Percentiles rank a stretch among this genome's conserved stretches.
Conservation (phyloP, 2,329 filamentous ascomycete genomes). For the Trichoderma cornu-damae region DNA sequence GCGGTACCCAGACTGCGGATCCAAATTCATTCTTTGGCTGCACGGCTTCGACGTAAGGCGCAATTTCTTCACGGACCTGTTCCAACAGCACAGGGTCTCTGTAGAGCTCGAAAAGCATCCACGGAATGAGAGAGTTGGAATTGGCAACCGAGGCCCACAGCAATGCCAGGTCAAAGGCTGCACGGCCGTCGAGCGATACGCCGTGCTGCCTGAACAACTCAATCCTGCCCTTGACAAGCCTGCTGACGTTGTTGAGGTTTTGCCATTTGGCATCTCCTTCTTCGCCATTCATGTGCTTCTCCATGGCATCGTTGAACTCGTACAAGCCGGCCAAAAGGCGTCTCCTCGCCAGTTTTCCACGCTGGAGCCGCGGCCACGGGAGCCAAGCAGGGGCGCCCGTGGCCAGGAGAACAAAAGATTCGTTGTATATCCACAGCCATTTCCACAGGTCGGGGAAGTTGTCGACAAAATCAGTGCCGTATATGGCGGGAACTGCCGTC, state of each 20-base stretch:
- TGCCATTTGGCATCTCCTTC: constrained; percentile 35
- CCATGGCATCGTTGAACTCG: constrained; percentile 35
- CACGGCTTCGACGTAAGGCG: constrained; percentile 29
- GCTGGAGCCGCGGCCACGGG: constrained; percentile 31
- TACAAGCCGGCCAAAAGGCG: constrained; percentile 28
- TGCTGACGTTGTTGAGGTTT: constrained; percentile 35
- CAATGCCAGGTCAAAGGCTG: constrained; percentile 33
- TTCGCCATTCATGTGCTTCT: constrained; percentile 31
- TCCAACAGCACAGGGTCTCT: constrained; percentile 36
- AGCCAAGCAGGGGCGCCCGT: constrained; percentile 32
- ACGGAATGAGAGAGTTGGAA: constrained; percentile 35
- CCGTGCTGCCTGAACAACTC: constrained; percentile 29
- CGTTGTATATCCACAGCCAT: constrained; percentile 36
- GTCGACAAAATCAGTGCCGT: constrained; percentile 39
- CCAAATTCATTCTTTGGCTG: constrained; percentile 36
- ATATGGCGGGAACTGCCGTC: constrained; percentile 33
- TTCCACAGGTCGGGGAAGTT: constrained; percentile 38
- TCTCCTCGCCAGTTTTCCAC: constrained; percentile 29
- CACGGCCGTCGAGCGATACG: constrained; percentile 31
- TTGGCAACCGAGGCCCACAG: constrained; percentile 39
- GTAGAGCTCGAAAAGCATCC: constrained; percentile 40
- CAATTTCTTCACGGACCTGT: constrained; percentile 37
- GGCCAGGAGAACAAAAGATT: constrained; percentile 31
- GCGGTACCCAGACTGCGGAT: constrained; percentile 33
- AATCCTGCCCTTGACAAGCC: constrained; percentile 30